phyloP scores from a whole-genome alignment of 768 basidiomycete species.

The Paxillus rubicundulus region DNA sequence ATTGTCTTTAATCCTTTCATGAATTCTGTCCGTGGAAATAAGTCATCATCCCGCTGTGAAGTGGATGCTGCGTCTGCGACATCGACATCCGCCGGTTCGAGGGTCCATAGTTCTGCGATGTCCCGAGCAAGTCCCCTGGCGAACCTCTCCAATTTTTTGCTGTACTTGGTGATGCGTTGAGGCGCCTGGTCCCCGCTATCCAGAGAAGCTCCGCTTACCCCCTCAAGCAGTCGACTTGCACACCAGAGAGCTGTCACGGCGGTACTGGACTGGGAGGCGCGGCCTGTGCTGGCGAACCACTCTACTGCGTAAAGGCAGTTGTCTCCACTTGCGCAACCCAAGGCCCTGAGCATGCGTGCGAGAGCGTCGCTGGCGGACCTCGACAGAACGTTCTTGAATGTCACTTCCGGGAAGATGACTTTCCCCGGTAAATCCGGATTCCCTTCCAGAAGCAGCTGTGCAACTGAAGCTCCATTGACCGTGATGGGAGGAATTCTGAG shows the following conservation, averaged over 20 bases:
- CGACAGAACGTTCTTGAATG: conserved; percentile 54
- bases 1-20: conserved; percentile 64
- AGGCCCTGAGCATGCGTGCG: conserved; percentile 66
- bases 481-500: conserved; percentile 55
- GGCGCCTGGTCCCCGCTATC: conserved; percentile 19
- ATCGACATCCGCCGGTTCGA: conserved; percentile 33
- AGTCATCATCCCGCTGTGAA: conserved; percentile 29
- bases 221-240: conserved; percentile 72
- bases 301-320: conserved; percentile 74
- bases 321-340: conserved; percentile 70
- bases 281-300: conserved; percentile 67
- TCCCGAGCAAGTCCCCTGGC: conserved; percentile 59
- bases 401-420: conserved; percentile 55
- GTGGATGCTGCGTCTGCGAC: conserved; percentile 16
- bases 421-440: conserved; percentile 37
- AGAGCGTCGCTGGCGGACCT: conserved; percentile 52
- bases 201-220: conserved; percentile 53
- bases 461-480: conserved; percentile 45
- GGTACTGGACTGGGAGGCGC: conserved; percentile 40
- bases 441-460: conserved; percentile 56
- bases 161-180: conserved; percentile 15
- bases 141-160: conserved; percentile 60
- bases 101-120: conserved; percentile 73
- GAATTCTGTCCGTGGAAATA: conserved; percentile 52
- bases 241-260: conserved; percentile 84